Evolutionary conservation across 805 yeast genomes (phyloP).

Genomic region (Teunomyces kruisii): DNA sequence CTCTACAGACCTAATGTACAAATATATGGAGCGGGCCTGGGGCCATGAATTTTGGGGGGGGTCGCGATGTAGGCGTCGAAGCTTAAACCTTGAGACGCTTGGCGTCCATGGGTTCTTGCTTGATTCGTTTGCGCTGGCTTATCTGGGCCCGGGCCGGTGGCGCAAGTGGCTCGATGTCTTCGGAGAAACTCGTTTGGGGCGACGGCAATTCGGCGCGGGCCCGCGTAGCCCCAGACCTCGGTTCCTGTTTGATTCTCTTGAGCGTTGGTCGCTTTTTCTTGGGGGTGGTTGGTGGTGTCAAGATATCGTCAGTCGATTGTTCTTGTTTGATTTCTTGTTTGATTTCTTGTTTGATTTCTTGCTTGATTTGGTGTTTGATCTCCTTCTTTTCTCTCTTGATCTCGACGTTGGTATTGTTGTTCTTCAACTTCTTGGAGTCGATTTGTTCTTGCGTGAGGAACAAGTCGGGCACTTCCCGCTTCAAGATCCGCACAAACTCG

Average conservation of each 20-base stretch:
- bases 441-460: conserved; percentile 58
- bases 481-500: conserved; percentile 63
- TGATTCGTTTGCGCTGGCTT: conserved; percentile 7
- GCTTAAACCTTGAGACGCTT: not conserved
- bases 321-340: conserved; percentile 11
- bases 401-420: not conserved
- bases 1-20: not conserved
- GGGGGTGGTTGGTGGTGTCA: conserved; percentile 38
- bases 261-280: conserved; percentile 23
- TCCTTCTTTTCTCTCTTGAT: conserved; percentile 3
- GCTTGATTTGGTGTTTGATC: conserved; percentile 6
- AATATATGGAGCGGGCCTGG: not conserved
- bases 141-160: not conserved
- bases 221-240: conserved; percentile 5
- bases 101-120: conserved; percentile 4
- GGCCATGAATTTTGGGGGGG: too few species aligned
- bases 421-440: conserved; percentile 37
- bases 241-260: conserved; percentile 15
- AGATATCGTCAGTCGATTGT: conserved; percentile 8
- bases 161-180: conserved; percentile 1
- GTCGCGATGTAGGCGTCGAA: too few species aligned
- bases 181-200: conserved; percentile 36
- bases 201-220: conserved; percentile 23
- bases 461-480: conserved; percentile 55
- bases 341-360: conserved; percentile 11